Base-by-base conservation (phyloP, 495 filamentous ascomycete species). In the Talaromyces stipitatus region DNA sequence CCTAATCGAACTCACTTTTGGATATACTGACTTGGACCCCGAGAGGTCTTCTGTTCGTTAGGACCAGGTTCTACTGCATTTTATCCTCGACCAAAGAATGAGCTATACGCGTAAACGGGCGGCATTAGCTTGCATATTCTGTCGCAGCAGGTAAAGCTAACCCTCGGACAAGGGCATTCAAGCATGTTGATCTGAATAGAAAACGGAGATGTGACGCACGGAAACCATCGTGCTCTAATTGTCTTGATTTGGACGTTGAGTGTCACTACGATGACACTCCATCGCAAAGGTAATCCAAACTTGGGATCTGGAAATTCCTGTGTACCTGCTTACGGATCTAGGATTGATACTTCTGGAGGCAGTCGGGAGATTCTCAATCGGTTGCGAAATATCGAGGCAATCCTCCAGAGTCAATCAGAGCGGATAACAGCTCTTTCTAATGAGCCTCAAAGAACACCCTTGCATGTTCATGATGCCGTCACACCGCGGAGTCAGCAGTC, bases 211-310 rank as follows among this genome's bases (percentile, higher is more conserved):
- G 54, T 48, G 54, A 56, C 43, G 54, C 54, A 7, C 54, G 41
- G 38, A 56, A 20, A 4, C 54, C 54, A 3, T 56, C 54, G 22
- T 56, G 54, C 24, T 56, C 54, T 2, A 22, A 48, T 29, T 56
- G 54, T 23, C 14, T 28, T 0, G 54, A 56, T 8, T 20, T 56
- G 54, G 54, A 56, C 10, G 54, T 56, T 20, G 54, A 56, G 22
- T 56, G 54, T 56, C 54, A 45, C 38, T 56, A 56, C n/a, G 54
- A 56, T 48, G 54, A 56, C 9, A 20, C 54, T 2, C 54, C 54
- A 26, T 56, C 54, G 10, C 54, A 56, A 41, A 56, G 54, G 54
- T 45, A 45, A 11, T 29, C 20, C 24, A 50, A 2, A 1, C 11
- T 22, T 9, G 8, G n/a, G 11, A 18, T 24, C 23, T 24, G 0